Evolutionary conservation across 2,329 filamentous ascomycete species (phyloP), one percentile per base, ranked within the genome.

Genomic region (Eutypa lata): DNA sequence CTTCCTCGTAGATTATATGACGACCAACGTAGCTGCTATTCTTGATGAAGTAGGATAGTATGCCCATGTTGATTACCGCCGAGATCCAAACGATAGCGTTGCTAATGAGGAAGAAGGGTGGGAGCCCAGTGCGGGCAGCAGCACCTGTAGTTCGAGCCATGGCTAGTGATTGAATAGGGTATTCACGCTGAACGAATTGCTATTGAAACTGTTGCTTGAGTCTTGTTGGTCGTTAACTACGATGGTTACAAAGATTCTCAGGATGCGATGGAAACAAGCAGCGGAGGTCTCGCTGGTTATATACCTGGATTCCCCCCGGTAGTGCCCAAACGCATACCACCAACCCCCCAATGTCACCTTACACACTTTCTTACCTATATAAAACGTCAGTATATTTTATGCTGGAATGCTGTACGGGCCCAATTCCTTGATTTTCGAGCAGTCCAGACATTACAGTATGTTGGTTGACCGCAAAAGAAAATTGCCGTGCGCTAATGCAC

Each of bases 21-120:
- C 57, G 55, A 11, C 61, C 55, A 8, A 62, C 51, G 46, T 56
- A 53, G 35, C 14, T 53, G 35, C 53, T 53, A 2, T 51, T 28
- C 7, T 64, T 65, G 52, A 62, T 57, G 45, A 56, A 62, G 52
- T 69, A 70, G 18, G 67, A 64, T 2, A 66, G 45, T 48, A 69
- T 69, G 47, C 67, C 68, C 62, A 69, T 65, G 6, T 69, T 65
- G 51, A 70, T 70, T 18, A 69, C 67, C 35, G 67, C 59, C 24
- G 66, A 69, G 48, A 67, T 59, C 67, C 67, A 70, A 43, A 68
- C 56, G 10, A 70, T 24, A 16, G 48, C 53, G 53, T 65, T 66
- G 56, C 57, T 64, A 50, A 57, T 50, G 14, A 66, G 56, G 31
- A 67, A 52, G 51, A 68, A 60, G 44, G 63, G 60, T 40, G 64